Base-by-base conservation (phyloP, 2,329 filamentous ascomycete genomes). In the Exophiala sp. region DNA sequence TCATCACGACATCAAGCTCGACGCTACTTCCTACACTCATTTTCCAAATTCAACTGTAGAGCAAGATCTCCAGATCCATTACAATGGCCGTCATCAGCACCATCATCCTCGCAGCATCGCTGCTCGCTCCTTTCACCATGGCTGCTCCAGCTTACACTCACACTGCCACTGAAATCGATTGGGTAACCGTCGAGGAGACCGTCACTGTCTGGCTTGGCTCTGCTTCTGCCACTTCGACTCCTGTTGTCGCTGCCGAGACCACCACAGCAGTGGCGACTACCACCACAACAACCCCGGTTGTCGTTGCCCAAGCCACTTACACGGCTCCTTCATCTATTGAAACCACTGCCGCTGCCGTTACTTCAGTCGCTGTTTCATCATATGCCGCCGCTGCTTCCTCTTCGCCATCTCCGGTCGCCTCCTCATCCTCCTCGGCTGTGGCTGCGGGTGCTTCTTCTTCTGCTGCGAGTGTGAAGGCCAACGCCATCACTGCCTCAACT, bases 51-150 rank as follows among this genome's bases (percentile, higher is more conserved):
- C 38, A 53, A 34, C 54, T 60, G 57, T 60, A 36, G 57, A 60
- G 54, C 57, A 50, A 57, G 57, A 54, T 57, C 54, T 57, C 54
- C 57, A 59, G 57, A 43, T 20, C 16, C 29, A 14, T 50, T 47
- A 45, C 50, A 58, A 64, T 64, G 62, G 52, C 57, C 47, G 45
- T 52, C 35, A 43, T 64, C 52, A 64, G 55, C 50, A 59, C 60
- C 54, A 49, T 62, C 36, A n/a, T 59, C 47, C 21, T 63, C 20
- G 62, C 54, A 21, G 60, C 60, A 20, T 54, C 55, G 44, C 58
- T 60, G 53, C 52, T 63, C 45, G 49, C 59, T 48, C 52, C 59
- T 49, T 49, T 58, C 7, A 49, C 52, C 39, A 39, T 53, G 21
- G 62, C 62, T 20, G 47, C 50, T 36, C 61, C 62, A 12, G 45